These are phyloP conservation scores for Lasiosphaeria ovina DNA, from an alignment of 495 filamentous ascomycete genomes.

Conservation along the genomic window DNA sequence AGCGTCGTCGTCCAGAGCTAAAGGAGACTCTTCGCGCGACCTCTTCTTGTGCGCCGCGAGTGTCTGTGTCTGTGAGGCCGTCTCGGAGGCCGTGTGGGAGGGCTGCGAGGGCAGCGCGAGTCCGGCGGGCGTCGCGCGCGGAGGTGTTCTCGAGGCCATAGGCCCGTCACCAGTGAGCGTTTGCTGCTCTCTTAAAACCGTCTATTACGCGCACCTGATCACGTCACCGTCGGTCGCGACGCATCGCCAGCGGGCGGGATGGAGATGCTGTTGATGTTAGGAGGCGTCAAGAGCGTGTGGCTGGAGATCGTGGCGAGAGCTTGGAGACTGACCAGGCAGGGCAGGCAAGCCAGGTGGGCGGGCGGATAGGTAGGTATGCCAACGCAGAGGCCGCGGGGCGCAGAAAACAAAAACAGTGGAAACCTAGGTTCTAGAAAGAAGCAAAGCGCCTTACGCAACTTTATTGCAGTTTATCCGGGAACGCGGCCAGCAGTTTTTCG, in stretches of 20 bases:
- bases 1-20: constrained; percentile 35
- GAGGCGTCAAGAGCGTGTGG: constrained; percentile 45
- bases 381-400: constrained; percentile 4
- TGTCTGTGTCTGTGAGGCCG: constrained; percentile 33
- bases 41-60: constrained; percentile 40
- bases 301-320: constrained; percentile 54
- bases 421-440: not conserved
- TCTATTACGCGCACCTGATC: not conserved
- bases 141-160: not conserved
- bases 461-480: not conserved
- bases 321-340: constrained; percentile 12
- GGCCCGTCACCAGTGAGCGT: not conserved
- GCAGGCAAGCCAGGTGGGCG: constrained; percentile 1
- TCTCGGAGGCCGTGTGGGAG: constrained; percentile 17
- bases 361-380: constrained; percentile 1
- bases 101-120: not conserved
- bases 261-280: constrained; percentile 19
- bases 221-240: constrained; percentile 33
- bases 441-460: too few species aligned
- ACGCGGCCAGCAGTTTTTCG: not conserved
- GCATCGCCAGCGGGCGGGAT: constrained; percentile 39
- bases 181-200: not conserved
- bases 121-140: not conserved
- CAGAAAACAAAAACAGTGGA: not conserved
- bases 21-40: constrained; percentile 45